Evolutionary conservation across 495 filamentous ascomycete species (phyloP), one percentile per base, ranked within the genome.

Genomic region (Daldinia bambusicola): DNA sequence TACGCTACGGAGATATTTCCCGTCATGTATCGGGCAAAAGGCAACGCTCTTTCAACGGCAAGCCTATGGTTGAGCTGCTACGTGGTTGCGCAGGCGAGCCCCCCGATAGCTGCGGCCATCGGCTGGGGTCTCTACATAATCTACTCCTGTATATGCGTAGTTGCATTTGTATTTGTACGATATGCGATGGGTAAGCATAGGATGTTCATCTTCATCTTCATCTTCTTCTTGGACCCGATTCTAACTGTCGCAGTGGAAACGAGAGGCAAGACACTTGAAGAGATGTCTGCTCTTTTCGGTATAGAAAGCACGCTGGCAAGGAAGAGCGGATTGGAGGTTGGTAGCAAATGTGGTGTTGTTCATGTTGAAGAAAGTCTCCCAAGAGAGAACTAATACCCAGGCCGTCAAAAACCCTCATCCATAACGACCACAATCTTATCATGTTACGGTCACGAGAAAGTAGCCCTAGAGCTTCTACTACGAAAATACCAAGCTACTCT

Each of bases 1-100:
- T 77, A 75, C 53, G 73, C 75, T 10, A 67, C 75, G 3, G 73
- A 77, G 36, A 75, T 77, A 14, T 77, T 75, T 58, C 75, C 75
- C 13, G 61, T 71, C 14, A 60, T 67, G 43, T 67, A 74, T 30
- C 32, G 55, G 55, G 75, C 55, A 56, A 60, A 68, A 53, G 74
- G 70, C 38, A 63, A 67, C 43, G 64, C 72, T 0, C 63, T 75
- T 14, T 68, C 64, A 13, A 72, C 72, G 0, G 69, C 69, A 38
- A 75, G 63, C 6, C 58, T 75, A 14, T 72, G 72, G 72, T 71
- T 75, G 6, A 67, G 63, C 30, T 75, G 69, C 57, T 75, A 66
- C 20, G 45, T 72, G 13, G 65, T 75, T 14, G 72, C 69, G 14
- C 72, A 75, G 41, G 72, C 64, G 48, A 72, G 64, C 26, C 72